These are phyloP conservation scores for Pilobolus umbonatus DNA, from an alignment of 192 early-diverging fungal genomes.

Conservation along the genomic window DNA sequence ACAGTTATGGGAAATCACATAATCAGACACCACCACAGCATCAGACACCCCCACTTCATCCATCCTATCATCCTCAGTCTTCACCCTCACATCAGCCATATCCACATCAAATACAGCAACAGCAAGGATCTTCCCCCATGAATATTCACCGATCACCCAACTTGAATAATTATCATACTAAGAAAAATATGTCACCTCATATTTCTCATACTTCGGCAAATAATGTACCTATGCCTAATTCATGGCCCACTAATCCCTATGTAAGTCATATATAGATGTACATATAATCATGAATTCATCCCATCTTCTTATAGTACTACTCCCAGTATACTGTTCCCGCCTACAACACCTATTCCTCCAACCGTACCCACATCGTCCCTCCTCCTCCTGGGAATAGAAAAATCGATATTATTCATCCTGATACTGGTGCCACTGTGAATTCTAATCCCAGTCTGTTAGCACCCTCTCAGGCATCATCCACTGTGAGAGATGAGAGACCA, in stretches of 20 bases:
- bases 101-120: conserved; percentile 28
- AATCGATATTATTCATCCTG: conserved; percentile 74
- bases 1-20: neutral
- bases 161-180: conserved; percentile 29
- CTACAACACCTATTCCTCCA: neutral
- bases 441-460: conserved; percentile 10
- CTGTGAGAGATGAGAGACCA: conserved; percentile 17
- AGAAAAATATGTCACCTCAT: conserved; percentile 32
- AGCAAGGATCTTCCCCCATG: conserved; percentile 11
- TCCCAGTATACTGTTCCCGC: conserved; percentile 2
- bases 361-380: conserved; percentile 25
- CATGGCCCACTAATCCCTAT: neutral
- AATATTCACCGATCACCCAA: conserved; percentile 31
- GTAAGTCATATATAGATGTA: conserved; percentile 3
- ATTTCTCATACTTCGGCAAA: conserved; percentile 7
- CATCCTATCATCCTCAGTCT: neutral
- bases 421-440: conserved; percentile 54
- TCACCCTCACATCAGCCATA: conserved; percentile 21
- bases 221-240: neutral
- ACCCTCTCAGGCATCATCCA: conserved; percentile 12
- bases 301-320: conserved; percentile 10
- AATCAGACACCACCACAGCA: neutral
- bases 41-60: neutral
- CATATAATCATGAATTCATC: neutral
- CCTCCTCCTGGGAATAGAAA: conserved; percentile 37